A percentile compares a stretch with the other conserved stretches of the same genome.
phyloP scores from a whole-genome alignment of 805 yeast genomes.

The Starmerella tilneyi region DNA sequence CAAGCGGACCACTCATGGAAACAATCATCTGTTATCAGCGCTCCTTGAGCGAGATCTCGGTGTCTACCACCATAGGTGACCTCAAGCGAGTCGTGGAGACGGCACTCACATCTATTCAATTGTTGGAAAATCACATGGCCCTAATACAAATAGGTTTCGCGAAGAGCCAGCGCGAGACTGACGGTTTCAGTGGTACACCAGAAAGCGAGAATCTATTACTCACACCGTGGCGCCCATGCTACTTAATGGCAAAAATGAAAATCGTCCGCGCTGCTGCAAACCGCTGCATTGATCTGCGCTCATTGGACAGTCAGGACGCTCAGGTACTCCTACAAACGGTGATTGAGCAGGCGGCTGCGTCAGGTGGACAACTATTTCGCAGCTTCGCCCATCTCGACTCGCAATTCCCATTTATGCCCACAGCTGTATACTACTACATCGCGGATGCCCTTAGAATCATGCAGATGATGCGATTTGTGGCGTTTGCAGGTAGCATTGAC shows the following conservation, averaged over 20 bases:
- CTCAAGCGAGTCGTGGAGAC: slow-evolving; percentile 7
- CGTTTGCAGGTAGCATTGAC: slow-evolving; percentile 23
- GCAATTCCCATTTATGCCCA: slow-evolving; percentile 12
- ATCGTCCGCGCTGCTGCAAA: slow-evolving; percentile 10
- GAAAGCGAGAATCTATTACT: slow-evolving; percentile 9
- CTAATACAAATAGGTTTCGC: slow-evolving; percentile 7
- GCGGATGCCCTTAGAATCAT: slow-evolving; percentile 17
- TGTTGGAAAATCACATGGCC: slow-evolving; percentile 6
- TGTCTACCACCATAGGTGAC: slow-evolving; percentile 9
- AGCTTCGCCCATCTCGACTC: slow-evolving; percentile 15
- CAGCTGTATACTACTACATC: slow-evolving; percentile 13
- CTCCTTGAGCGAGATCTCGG: background rate
- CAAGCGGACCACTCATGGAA: slow-evolving; percentile 14
- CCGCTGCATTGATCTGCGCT: slow-evolving; percentile 10
- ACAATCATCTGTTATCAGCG: slow-evolving; percentile 6
- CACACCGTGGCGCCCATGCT: slow-evolving; percentile 11
- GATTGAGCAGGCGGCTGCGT: slow-evolving; percentile 10
- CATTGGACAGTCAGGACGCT: background rate
- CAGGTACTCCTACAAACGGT: background rate
- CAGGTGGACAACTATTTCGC: slow-evolving; percentile 18
- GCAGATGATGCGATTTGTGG: slow-evolving; percentile 21
- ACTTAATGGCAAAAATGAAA: slow-evolving; percentile 10
- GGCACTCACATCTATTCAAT: slow-evolving; percentile 4
- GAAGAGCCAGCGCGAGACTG: slow-evolving; percentile 2
- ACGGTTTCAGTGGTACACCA: background rate